A percentile compares a stretch with the other conserved stretches of the same genome.
Evolutionary conservation across 768 basidiomycete genomes (phyloP).

Genomic region (Phanerochaete carnosa): DNA sequence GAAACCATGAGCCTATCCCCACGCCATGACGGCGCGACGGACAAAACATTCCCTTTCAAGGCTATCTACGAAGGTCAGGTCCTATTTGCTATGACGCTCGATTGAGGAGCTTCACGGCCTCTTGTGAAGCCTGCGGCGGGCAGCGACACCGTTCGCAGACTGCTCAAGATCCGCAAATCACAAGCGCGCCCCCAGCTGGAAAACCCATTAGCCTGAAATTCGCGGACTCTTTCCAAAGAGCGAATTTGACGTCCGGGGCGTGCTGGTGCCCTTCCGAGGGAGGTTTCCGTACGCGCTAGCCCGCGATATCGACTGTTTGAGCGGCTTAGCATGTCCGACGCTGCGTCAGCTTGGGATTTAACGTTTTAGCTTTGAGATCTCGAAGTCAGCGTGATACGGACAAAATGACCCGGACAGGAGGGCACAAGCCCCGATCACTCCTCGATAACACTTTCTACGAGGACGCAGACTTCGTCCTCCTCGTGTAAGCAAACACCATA

Average conservation of each 20-base stretch:
- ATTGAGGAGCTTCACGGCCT: background rate
- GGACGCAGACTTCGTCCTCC: slow-evolving; percentile 15
- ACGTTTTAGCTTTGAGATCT: slow-evolving; percentile 31
- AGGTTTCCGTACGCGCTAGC: background rate
- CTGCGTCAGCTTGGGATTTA: slow-evolving; percentile 19
- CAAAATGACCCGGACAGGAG: slow-evolving; percentile 3
- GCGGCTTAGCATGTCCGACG: background rate
- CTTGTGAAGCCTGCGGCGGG: slow-evolving; percentile 3
- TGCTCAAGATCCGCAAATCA: slow-evolving; percentile 5
- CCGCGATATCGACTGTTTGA: background rate
- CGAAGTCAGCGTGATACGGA: slow-evolving; percentile 14
- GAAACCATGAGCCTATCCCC: slow-evolving; percentile 4
- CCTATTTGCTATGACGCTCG: slow-evolving; percentile 1
- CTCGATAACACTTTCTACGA: slow-evolving; percentile 9
- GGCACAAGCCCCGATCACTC: slow-evolving; percentile 22
- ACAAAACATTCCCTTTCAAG: background rate
- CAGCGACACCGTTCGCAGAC: background rate
- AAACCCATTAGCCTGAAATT: background rate
- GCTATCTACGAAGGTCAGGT: background rate
- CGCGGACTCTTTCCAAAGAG: background rate
- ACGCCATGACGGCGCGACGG: background rate
- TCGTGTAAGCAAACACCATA: slow-evolving; percentile 20
- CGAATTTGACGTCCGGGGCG: background rate
- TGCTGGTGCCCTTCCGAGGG: background rate
- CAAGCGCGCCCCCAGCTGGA: slow-evolving; percentile 1